Percentiles rank a stretch among this genome's conserved stretches.
phyloP scores from a whole-genome alignment of 2,329 filamentous ascomycete genomes.

The Penicillium verrucosum region DNA sequence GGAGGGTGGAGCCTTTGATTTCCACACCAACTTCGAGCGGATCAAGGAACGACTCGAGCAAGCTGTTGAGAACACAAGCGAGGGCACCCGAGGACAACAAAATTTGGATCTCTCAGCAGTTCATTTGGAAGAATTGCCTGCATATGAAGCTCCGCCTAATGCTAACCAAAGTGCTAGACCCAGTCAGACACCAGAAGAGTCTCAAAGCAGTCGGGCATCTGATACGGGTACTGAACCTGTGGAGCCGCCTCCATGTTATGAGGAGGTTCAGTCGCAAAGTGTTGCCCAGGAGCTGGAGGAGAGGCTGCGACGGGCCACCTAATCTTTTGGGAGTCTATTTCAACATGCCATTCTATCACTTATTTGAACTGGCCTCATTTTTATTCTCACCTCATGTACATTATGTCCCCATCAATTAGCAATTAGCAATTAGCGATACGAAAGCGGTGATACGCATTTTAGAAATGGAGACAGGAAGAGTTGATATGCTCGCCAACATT shows the following conservation, averaged over 20 bases:
- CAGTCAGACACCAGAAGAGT: constrained; percentile 8
- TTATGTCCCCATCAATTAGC: constrained; percentile 13
- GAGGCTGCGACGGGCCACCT: constrained; percentile 41
- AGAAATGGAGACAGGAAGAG: background rate
- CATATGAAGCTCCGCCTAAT: constrained; percentile 66
- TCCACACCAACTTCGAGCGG: constrained; percentile 75
- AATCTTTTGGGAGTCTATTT: constrained; percentile 1
- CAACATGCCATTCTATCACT: background rate
- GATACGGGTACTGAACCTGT: constrained; percentile 46
- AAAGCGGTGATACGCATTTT: constrained; percentile 9
- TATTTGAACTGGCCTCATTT: background rate
- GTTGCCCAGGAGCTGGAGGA: constrained; percentile 70
- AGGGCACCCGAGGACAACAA: constrained; percentile 42
- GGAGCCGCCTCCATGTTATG: constrained; percentile 86
- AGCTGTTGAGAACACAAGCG: constrained; percentile 59
- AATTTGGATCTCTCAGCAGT: constrained; percentile 61
- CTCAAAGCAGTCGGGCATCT: constrained; percentile 23
- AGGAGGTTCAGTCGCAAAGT: constrained; percentile 81
- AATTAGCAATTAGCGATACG: constrained; percentile 11
- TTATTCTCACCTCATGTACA: constrained; percentile 13
- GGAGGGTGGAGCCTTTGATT: constrained; percentile 92
- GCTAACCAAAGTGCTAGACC: constrained; percentile 19
- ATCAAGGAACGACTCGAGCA: constrained; percentile 82
- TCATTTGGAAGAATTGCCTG: constrained; percentile 81
- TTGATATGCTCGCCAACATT: background rate